Conservation (phyloP, 305 asterid genomes). For the Coffea humblotiana region DNA sequence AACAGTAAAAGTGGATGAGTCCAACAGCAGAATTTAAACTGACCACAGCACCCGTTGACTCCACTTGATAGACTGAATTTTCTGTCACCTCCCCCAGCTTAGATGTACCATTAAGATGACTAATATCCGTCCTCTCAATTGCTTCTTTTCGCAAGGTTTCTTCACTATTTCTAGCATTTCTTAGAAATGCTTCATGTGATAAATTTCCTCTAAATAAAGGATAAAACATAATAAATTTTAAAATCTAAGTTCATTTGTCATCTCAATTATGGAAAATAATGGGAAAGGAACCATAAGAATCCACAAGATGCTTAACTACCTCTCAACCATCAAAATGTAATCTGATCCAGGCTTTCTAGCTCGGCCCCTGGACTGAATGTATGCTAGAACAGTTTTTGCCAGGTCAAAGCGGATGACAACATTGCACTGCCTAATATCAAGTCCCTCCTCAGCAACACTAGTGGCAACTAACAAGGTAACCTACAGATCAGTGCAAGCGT, state of each 20-base stretch:
- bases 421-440: constrained; percentile 98
- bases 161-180: constrained; percentile 97
- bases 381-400: constrained; percentile 97
- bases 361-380: constrained; percentile 99
- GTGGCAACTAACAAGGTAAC: constrained; percentile 98
- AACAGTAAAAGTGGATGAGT: constrained; percentile 95
- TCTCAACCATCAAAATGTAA: constrained; percentile 99
- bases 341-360: constrained; percentile 99
- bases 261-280: not conserved
- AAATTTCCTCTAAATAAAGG: constrained; percentile 70
- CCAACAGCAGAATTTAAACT: constrained; percentile 99
- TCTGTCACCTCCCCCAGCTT: constrained; percentile 55
- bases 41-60: constrained; percentile 99
- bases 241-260: constrained; percentile 8
- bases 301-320: constrained; percentile 47
- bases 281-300: constrained; percentile 12
- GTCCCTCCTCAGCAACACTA: constrained; percentile 99
- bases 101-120: constrained; percentile 80
- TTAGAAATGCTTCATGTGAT: constrained; percentile 84
- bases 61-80: constrained; percentile 80
- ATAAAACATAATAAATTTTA: constrained; percentile 21
- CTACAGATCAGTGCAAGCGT: constrained; percentile 42
- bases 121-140: constrained; percentile 94
- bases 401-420: constrained; percentile 99
- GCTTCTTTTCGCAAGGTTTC: constrained; percentile 99